phyloP scores from a whole-genome alignment of 257 asterid genomes.

The Solanum chaucha region DNA sequence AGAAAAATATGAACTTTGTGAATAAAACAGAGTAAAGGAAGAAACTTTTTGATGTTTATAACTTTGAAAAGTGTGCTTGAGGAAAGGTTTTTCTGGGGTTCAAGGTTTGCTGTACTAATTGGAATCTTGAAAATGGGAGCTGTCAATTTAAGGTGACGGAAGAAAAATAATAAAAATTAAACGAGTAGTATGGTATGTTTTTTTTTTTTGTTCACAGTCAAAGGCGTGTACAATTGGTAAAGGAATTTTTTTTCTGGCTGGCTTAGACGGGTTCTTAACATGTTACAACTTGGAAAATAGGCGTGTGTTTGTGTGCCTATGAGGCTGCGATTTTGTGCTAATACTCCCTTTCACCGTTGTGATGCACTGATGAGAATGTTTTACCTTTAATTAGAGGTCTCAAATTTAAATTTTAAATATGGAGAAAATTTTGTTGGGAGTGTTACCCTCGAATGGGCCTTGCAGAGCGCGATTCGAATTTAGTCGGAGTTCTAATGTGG shows the following conservation, averaged over 20 bases:
- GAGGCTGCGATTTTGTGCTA: too few species aligned
- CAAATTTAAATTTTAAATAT: too few species aligned
- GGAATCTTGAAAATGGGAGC: background rate
- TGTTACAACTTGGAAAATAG: background rate
- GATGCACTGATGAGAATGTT: too few species aligned
- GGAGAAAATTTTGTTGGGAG: too few species aligned
- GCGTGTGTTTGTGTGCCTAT: background rate
- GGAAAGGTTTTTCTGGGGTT: background rate
- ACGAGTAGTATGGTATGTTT: background rate
- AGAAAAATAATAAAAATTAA: too few species aligned
- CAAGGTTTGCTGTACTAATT: slow-evolving; percentile 10
- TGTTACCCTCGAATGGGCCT: too few species aligned
- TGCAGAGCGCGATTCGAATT: too few species aligned
- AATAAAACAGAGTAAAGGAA: background rate
- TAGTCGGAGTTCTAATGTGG: too few species aligned
- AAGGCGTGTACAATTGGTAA: background rate
- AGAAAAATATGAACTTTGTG: background rate
- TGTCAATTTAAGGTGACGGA: background rate
- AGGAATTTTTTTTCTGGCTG: background rate
- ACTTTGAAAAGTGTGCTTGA: background rate
- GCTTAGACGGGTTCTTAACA: background rate
- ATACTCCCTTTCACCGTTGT: too few species aligned
- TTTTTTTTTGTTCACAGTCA: background rate
- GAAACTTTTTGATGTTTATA: background rate
- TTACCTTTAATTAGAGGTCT: too few species aligned